phyloP scores from a whole-genome alignment of 108 stramenopile genomes.

The Poteriospumella lacustris region DNA sequence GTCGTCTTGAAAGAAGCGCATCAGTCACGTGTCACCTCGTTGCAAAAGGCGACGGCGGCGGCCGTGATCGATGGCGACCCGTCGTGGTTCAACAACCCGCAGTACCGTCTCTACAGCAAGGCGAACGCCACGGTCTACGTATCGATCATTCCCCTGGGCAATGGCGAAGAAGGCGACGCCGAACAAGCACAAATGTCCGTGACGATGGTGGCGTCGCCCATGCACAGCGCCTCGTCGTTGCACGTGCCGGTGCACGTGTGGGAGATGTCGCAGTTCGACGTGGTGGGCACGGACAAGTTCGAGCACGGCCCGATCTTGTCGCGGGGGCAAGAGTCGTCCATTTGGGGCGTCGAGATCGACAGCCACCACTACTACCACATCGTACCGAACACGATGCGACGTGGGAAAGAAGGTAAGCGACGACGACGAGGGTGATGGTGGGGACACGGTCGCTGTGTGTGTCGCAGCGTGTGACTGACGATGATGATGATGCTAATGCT shows the following conservation, averaged over 20 bases:
- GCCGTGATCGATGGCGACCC: constrained; percentile 45
- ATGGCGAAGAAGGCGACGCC: neutral
- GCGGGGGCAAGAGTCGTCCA: constrained; percentile 44
- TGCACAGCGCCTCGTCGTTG: constrained; percentile 16
- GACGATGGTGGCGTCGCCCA: constrained; percentile 39
- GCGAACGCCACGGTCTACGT: constrained; percentile 35
- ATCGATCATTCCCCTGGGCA: constrained; percentile 45
- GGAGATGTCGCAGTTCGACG: constrained; percentile 40
- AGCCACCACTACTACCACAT: constrained; percentile 46
- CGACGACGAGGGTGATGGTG: too few relatives aligned
- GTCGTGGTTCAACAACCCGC: constrained; percentile 62
- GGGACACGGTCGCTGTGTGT: too few relatives aligned
- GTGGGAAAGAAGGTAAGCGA: constrained; percentile 48
- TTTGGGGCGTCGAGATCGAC: constrained; percentile 37
- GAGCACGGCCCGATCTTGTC: neutral
- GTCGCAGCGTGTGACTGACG: neutral
- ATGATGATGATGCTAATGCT: neutral
- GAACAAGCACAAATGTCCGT: neutral
- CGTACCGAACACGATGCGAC: constrained; percentile 37
- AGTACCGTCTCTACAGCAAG: constrained; percentile 42
- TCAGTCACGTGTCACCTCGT: too few relatives aligned
- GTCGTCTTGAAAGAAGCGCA: constrained; percentile 30
- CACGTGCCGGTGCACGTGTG: constrained; percentile 31
- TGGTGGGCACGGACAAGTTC: constrained; percentile 30
- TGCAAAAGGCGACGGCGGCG: constrained; percentile 35